phyloP scores from a whole-genome alignment of 2,329 filamentous ascomycete genomes.

The Colletotrichum australisinense region DNA sequence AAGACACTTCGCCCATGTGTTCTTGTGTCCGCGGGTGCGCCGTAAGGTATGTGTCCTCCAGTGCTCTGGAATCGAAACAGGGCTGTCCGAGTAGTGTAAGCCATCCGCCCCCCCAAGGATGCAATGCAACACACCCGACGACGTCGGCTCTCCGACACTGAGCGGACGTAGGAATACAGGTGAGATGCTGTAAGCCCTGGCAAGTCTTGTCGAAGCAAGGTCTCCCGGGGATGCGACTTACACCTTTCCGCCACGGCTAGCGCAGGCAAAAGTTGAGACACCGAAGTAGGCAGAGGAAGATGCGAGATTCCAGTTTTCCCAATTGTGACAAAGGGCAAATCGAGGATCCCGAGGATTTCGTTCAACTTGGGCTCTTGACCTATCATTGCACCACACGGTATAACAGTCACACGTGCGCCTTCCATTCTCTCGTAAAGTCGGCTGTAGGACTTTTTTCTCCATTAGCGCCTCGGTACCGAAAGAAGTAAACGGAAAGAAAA shows the following conservation, averaged over 20 bases:
- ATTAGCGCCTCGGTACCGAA: not conserved
- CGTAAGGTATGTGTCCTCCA: not conserved
- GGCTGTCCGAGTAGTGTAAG: not conserved
- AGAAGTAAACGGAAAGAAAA: not conserved
- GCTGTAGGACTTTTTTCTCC: too few relatives aligned
- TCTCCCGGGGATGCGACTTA: constrained; percentile 7
- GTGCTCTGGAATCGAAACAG: constrained; percentile 14
- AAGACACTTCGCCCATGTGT: not conserved
- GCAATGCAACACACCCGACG: constrained; percentile 29
- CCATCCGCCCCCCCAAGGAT: constrained; percentile 5
- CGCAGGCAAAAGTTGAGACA: not conserved
- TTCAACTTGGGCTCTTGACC: constrained; percentile 9
- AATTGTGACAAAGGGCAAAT: not conserved
- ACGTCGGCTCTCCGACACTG: not conserved
- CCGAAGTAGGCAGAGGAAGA: not conserved
- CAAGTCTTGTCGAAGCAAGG: constrained; percentile 11
- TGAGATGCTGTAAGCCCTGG: not conserved
- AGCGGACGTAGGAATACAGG: not conserved
- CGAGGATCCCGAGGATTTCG: constrained; percentile 1
- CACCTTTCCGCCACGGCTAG: constrained; percentile 6
- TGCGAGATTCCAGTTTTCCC: not conserved
- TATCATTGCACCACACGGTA: constrained; percentile 18
- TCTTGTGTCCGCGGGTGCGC: not conserved
- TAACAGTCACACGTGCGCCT: not conserved
- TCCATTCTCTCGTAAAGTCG: not conserved